Base-by-base conservation (phyloP, 106 monocot genomes). In the Gastrodia elata region DNA sequence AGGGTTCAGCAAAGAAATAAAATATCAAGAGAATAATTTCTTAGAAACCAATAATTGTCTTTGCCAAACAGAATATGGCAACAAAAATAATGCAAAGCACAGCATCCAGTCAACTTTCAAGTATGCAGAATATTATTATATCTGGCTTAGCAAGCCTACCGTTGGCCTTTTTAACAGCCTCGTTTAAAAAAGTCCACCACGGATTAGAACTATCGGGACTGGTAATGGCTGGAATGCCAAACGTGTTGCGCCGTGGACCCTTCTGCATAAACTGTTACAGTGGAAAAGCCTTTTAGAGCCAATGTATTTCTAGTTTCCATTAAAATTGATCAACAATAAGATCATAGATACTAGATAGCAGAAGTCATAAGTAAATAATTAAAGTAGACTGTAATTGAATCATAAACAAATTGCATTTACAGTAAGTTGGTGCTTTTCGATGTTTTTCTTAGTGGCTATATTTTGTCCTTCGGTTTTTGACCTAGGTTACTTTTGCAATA, bases 81-180 rank as follows among this genome's bases (percentile, higher is more conserved):
- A 57, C 26, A 8, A 56, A 18, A 56, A 22, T 14, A 22, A 0
- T 2, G 57, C 6, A 1, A 57, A 22, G 26, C n/a, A 16, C 25
- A 24, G 24, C n/a, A 16, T 57, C 1, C 6, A 3, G 3, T n/a
- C 2, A 2, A 2, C 3, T 24, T n/a, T 1, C 28, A 59, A 27
- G 59, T 8, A 27, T 28, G 24, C 6, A 49, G n/a, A 26, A 36
- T 14, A 16, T 65, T 0, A 35, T 65, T 35, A 0, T 3, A 18
- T 98, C 93, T 37, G 93, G 93, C 73, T 83, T 93, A 28, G 78
- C 61, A 14, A 98, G 88, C 83, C 83, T 88, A 1, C 86, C 88
- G 46, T 82, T 70, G 36, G 90, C 90, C 83, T 91, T 84, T 52
- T 80, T 86, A 15, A 98, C 77, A 71, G 88, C 93, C 35, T 82